Evolutionary conservation across 176 grass and related monocot genomes (phyloP), one percentile per base, ranked within the genome.

Genomic region (Avena eriantha): DNA sequence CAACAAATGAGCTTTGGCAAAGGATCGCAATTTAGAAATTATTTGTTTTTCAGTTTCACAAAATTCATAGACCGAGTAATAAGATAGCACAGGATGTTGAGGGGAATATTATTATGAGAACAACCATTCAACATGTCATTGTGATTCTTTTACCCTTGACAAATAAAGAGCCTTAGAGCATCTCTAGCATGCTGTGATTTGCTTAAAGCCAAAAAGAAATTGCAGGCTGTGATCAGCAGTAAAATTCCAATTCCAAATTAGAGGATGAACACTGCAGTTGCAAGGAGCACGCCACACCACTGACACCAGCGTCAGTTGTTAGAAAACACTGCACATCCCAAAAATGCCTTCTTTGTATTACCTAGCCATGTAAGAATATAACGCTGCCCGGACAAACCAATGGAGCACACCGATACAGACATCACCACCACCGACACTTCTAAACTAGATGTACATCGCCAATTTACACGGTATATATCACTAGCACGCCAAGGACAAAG

Each of bases 361-460:
- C 18, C 85, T 76, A 87, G 16, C 12, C 36, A 8, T 87, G 75
- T 77, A 86, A 79, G 63, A 66, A 79, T 23, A 51, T 21, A 19
- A 69, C 46, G 14, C 47, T 17, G 23, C 73, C 36, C 47, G 3
- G 55, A 47, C 14, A 86, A 89, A 79, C 45, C 34, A 80, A 89
- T 82, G 79, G 73, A 33, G 15, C 34, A 8, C 34, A 47, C 16
- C 18, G 66, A 48, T 79, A 74, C 56, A 79, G 11, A 59, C 41
- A 35, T 60, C 70, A 49, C 22, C 69, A 49, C 24, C 71, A 48
- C 18, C 63, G 14, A 14, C 87, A 74, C 55, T 80, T 49, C 24
- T 69, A 86, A 83, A 83, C 83, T 86, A 83, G 67, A 89, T 89
- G 83, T 86, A 89, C 83, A 89, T 86, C 73, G 21, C 48, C 29